Evolutionary conservation across 2,329 filamentous ascomycete genomes (phyloP), one percentile per base, ranked within the genome.

Genomic region (Hymenoscyphus albidus): DNA sequence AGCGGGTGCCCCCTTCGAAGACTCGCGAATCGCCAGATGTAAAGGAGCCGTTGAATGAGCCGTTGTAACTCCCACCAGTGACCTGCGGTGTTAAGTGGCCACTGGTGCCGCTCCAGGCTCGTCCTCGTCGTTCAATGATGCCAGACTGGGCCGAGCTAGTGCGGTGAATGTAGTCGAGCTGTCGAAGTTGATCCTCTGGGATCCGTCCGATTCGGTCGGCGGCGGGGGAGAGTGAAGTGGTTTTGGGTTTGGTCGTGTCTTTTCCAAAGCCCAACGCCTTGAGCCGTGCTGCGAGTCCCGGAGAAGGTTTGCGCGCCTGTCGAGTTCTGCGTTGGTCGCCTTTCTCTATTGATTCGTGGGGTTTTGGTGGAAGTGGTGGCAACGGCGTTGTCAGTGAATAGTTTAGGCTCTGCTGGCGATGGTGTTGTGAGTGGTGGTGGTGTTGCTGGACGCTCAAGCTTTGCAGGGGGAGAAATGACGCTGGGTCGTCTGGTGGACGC

Each of bases 21-120:
- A 69, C 61, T 56, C 69, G 67, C 55, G 68, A 18, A 58, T 73
- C 71, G 60, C 64, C 64, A 59, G 65, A 54, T 44, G 64, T 65
- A 60, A 61, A 35, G 16, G 70, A 59, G 9, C 74, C 70, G 62
- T 64, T 18, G 44, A 51, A 51, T 38, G 54, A 57, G 35, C 54
- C 32, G 27, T 57, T 65, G 58, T 65, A 68, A 61, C 69, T 74
- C 2, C 68, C 71, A 32, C 71, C 73, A 32, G 69, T 73, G 35
- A 68, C 61, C 67, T 76, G 74, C 57, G 73, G 73, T 31, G 70
- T 72, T 35, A 74, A 65, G 56, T 66, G 63, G 55, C 70, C 69
- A 74, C 85, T 83, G 74, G 84, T 82, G 75, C 86, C 87, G 79
- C 85, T 90, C 89, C 89, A 92, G 71, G 88, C 84, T 73, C 87